These are phyloP conservation scores for Rhynchosporium secalis DNA, from an alignment of 2,329 filamentous ascomycete genomes.

Conservation along the genomic window DNA sequence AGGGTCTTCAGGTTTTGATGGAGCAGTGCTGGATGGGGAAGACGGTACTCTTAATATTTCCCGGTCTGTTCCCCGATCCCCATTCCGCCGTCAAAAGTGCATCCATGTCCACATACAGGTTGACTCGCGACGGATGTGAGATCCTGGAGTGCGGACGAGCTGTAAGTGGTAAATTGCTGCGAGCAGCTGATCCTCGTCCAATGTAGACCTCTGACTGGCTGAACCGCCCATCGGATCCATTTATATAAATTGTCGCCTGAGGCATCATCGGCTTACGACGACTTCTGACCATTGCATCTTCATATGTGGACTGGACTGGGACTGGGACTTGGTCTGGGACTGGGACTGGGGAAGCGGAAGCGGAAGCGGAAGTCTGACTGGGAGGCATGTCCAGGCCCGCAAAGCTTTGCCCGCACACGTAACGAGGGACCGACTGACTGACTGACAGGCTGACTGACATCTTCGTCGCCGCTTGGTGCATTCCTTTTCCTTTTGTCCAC, in stretches of 20 bases:
- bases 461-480: neutral
- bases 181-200: neutral
- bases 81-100: neutral
- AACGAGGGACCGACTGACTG: neutral
- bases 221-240: neutral
- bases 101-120: neutral
- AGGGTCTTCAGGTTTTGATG: neutral
- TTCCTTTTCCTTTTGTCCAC: neutral
- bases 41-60: constrained; percentile 5
- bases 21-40: neutral
- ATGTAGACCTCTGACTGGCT: neutral
- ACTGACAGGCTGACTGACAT: neutral
- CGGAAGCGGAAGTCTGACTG: too few species aligned
- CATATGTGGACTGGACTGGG: too few species aligned
- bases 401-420: too few species aligned
- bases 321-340: too few species aligned
- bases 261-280: constrained; percentile 7
- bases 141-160: constrained; percentile 1
- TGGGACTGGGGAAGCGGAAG: too few species aligned
- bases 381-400: too few species aligned
- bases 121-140: neutral
- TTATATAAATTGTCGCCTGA: neutral
- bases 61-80: neutral
- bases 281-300: neutral
- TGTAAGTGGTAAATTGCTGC: neutral